Base-by-base conservation (phyloP, 2,329 filamentous ascomycete species). In the Emydomyces testavorans region DNA sequence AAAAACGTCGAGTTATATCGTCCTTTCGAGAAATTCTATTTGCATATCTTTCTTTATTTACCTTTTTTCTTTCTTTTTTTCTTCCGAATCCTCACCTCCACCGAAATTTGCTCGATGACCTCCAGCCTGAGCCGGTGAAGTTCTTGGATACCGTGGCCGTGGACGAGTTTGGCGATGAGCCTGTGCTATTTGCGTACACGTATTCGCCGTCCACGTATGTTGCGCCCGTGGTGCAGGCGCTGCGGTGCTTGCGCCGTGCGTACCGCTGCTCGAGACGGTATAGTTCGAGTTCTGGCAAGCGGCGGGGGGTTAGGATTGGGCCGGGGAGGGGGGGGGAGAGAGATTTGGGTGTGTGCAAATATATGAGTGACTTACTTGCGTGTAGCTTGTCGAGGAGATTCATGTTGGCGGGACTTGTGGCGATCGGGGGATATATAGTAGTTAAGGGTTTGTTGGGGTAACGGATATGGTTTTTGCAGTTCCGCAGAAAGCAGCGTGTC, bases 141-240 rank as follows among this genome's bases (percentile, higher is more conserved):
- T 66, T 58, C 49, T 68, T 68, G 34, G 64, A 65, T 47, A 65
- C 59, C 15, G 64, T 62, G 26, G 64, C 61, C 20, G 61, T 60
- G 2, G 65, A 63, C 8, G 63, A 64, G 41, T 58, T 61, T 21
- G 62, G 53, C 32, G 60, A 56, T 3, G 52, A 53, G 35, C 48
- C 49, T 20, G 53, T 50, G 44, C 48, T 52, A 43, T 64, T 65
- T 44, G 58, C 75, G 74, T 88, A 93, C 65, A 94, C 75, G 71
- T 95, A 95, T 72, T 95, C 90, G 68, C 89, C 92, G 64, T 96
- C 86, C 55, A 95, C 84, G 67, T 96, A 96, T 64, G 85, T 77
- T 24, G 88, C 90, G 60, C 86, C 88, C 62, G 85, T 88, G 62
- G 84, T 80, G 66, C 94, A 94, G 52, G 85, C 92, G 47, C 82